Evolutionary conservation across 2,329 filamentous ascomycete species (phyloP).

Genomic region (Cryphonectria naterciae): DNA sequence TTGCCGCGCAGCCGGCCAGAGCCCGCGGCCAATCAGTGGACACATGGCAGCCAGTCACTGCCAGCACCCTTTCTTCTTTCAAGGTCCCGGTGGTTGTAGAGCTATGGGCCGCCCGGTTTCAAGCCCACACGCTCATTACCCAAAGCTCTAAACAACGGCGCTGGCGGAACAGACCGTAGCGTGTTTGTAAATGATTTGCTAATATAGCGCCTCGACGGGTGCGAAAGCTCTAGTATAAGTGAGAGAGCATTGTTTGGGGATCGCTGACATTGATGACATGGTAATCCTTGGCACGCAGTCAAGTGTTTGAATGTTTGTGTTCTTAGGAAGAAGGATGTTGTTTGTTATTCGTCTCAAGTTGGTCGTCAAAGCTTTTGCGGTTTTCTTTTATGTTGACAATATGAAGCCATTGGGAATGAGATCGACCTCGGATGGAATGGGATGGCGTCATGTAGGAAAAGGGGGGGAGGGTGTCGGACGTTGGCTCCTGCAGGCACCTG

Average conservation of each 20-base stretch:
- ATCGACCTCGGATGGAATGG: background rate
- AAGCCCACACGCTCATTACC: conserved; percentile 4
- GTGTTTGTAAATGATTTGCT: background rate
- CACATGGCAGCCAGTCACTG: background rate
- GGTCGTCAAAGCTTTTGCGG: background rate
- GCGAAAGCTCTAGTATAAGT: background rate
- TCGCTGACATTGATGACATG: conserved; percentile 4
- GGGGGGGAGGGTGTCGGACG: background rate
- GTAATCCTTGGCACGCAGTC: background rate
- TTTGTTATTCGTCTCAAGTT: conserved; percentile 2
- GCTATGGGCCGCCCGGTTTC: background rate
- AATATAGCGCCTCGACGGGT: background rate
- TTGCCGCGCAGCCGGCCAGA: conserved; percentile 3
- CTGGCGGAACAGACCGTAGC: conserved; percentile 7
- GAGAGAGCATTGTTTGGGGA: background rate
- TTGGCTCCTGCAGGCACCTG: background rate
- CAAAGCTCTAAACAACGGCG: conserved; percentile 1
- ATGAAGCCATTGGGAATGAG: background rate
- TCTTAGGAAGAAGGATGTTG: background rate
- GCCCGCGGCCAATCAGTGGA: background rate
- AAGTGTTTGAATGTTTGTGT: background rate
- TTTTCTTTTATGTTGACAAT: background rate
- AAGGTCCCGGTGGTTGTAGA: background rate
- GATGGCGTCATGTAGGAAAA: background rate
- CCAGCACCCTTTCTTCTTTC: background rate